A percentile compares a stretch with the other conserved stretches of the same genome.
Evolutionary conservation across 495 filamentous ascomycete species (phyloP).

Genomic region (Penicillium dipodomyicola): DNA sequence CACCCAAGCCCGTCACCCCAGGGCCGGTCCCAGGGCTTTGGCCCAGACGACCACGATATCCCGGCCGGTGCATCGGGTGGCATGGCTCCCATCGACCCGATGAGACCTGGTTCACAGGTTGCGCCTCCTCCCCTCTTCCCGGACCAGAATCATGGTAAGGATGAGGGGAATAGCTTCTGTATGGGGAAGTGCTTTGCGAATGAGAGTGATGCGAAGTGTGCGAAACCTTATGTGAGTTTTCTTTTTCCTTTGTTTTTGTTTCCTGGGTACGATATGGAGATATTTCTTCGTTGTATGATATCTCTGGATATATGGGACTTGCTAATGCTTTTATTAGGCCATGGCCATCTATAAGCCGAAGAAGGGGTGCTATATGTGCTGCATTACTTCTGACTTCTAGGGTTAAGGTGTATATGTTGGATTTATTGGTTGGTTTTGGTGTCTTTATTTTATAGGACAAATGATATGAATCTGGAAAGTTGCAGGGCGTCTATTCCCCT

Average conservation of each 20-base stretch:
- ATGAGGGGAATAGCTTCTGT: slow-evolving; percentile 33
- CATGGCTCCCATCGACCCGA: slow-evolving; percentile 18
- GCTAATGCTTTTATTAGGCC: slow-evolving; percentile 12
- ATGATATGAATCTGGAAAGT: background rate
- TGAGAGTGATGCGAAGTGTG: slow-evolving; percentile 17
- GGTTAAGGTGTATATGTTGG: background rate
- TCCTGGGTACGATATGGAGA: background rate
- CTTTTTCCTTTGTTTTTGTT: background rate
- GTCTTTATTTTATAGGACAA: background rate
- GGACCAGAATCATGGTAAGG: slow-evolving; percentile 14
- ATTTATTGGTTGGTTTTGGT: background rate
- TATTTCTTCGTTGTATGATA: background rate
- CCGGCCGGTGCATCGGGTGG: background rate
- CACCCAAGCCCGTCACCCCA: background rate
- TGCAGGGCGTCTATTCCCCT: background rate
- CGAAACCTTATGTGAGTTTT: slow-evolving; percentile 24
- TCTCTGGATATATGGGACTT: background rate
- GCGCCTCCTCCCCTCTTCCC: slow-evolving; percentile 13
- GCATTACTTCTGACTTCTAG: slow-evolving; percentile 27
- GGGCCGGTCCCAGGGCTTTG: background rate
- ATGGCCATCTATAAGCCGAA: slow-evolving; percentile 12
- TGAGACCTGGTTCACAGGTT: slow-evolving; percentile 16
- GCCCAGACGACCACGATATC: background rate
- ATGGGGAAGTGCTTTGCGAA: slow-evolving; percentile 22
- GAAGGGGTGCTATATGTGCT: slow-evolving; percentile 24